Evolutionary conservation across 1,284 basidiomycete species (phyloP).

Genomic region (Cryptococcus sp.): DNA sequence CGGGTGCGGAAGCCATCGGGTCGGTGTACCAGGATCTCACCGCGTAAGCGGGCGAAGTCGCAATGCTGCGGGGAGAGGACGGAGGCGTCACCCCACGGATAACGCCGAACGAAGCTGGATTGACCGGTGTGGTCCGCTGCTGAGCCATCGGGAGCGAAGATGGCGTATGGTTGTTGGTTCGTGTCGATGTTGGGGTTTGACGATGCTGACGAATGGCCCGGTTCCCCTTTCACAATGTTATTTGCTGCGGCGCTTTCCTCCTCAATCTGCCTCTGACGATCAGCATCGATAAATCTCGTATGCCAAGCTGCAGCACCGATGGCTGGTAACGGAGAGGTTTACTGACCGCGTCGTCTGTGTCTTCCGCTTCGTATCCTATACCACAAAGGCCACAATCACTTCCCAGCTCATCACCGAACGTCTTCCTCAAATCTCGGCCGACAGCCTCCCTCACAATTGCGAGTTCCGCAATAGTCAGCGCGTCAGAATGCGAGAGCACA

Average conservation of each 20-base stretch:
- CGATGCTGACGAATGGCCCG: constrained; percentile 4
- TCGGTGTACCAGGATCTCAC: constrained; percentile 31
- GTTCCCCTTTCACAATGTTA: no score
- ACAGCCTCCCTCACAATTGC: constrained; percentile 27
- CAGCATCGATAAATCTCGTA: no score
- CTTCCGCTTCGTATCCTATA: no score
- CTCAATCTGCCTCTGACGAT: no score
- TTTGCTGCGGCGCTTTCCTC: no score
- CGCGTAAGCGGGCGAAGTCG: constrained; percentile 35
- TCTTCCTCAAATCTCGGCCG: constrained; percentile 28
- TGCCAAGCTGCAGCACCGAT: no score
- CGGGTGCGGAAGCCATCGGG: constrained; percentile 32
- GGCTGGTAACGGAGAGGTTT: no score
- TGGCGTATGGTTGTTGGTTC: constrained; percentile 8
- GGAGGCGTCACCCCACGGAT: constrained; percentile 43
- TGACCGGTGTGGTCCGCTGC: neutral
- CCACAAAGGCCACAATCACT: neutral
- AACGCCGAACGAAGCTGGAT: constrained; percentile 22
- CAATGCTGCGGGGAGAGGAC: constrained; percentile 32
- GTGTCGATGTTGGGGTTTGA: constrained; percentile 2
- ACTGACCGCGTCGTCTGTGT: no score
- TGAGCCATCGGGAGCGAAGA: constrained; percentile 13
- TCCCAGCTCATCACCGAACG: constrained; percentile 3
- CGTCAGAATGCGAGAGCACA: constrained; percentile 42
- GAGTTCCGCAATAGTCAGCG: constrained; percentile 37